Percentiles rank a stretch among this genome's conserved stretches.
phyloP scores from a whole-genome alignment of 2,329 filamentous ascomycete genomes.

The Elsinoe necatrix region DNA sequence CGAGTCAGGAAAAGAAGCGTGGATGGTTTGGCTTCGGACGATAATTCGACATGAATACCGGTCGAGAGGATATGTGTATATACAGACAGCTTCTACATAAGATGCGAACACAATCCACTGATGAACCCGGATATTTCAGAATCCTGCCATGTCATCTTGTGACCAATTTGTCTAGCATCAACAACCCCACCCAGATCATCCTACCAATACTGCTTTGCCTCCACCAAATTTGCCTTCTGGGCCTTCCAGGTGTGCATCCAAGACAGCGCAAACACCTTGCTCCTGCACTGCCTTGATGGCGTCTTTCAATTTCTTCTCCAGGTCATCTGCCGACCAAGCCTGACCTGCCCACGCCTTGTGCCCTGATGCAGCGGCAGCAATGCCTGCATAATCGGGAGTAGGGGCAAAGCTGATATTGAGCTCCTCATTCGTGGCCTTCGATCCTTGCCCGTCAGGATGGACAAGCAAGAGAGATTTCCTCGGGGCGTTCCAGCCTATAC shows the following conservation, averaged over 20 bases:
- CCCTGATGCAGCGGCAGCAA: constrained; percentile 57
- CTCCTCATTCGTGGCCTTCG: constrained; percentile 53
- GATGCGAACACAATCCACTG: background rate
- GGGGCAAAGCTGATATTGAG: constrained; percentile 60
- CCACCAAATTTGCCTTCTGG: constrained; percentile 47
- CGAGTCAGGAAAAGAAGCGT: constrained; percentile 35
- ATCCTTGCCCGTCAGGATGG: constrained; percentile 55
- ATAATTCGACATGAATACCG: constrained; percentile 21
- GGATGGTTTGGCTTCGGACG: constrained; percentile 46
- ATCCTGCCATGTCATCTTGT: background rate
- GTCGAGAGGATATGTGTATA: background rate
- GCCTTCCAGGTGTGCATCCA: constrained; percentile 53
- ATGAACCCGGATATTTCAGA: background rate
- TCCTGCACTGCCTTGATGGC: constrained; percentile 51
- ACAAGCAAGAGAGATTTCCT: constrained; percentile 53
- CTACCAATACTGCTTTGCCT: constrained; percentile 25
- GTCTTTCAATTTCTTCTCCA: constrained; percentile 46
- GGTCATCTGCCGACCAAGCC: constrained; percentile 48
- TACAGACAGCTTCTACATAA: background rate
- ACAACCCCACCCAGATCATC: constrained; percentile 4
- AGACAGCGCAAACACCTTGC: constrained; percentile 48
- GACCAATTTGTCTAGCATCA: background rate
- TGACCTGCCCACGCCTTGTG: constrained; percentile 54
- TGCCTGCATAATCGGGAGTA: constrained; percentile 58
- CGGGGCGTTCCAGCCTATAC: constrained; percentile 56